phyloP scores from a whole-genome alignment of 768 basidiomycete genomes.

The Lactifluus echinatus region DNA sequence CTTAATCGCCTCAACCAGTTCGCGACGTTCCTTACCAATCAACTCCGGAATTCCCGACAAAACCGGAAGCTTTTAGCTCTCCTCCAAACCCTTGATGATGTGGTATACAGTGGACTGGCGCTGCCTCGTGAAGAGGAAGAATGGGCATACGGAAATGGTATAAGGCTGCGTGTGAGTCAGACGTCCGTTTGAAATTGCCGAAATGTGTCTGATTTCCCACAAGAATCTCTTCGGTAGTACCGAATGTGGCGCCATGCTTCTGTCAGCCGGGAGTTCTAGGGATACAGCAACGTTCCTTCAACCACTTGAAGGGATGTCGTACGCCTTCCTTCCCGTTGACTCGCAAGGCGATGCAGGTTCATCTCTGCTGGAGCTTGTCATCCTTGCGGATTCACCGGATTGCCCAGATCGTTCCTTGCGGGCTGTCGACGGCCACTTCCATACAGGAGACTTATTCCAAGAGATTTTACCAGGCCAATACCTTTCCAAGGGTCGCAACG shows the following conservation, averaged over 20 bases:
- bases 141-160: slow-evolving; percentile 55
- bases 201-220: slow-evolving; percentile 22
- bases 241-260: slow-evolving; percentile 66
- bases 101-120: slow-evolving; percentile 57
- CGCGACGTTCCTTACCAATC: slow-evolving; percentile 53
- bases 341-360: slow-evolving; percentile 22
- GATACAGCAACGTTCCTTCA: slow-evolving; percentile 44
- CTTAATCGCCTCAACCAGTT: slow-evolving; percentile 75
- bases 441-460: slow-evolving; percentile 76
- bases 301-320: slow-evolving; percentile 53
- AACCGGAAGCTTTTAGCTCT: slow-evolving; percentile 53
- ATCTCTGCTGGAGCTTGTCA: slow-evolving; percentile 58
- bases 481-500: slow-evolving; percentile 61
- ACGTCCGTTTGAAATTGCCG: slow-evolving; percentile 15
- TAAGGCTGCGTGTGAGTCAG: slow-evolving; percentile 50
- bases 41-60: slow-evolving; percentile 50
- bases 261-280: slow-evolving; percentile 47
- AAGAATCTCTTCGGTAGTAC: slow-evolving; percentile 79
- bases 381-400: slow-evolving; percentile 57
- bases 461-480: slow-evolving; percentile 51
- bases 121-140: slow-evolving; percentile 61
- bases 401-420: slow-evolving; percentile 57
- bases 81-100: slow-evolving; percentile 50
- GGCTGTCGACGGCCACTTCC: slow-evolving; percentile 59
- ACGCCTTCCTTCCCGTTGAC: slow-evolving; percentile 56